These are phyloP conservation scores for Rhizopogon roseolus DNA, from an alignment of 768 basidiomycete genomes.

Conservation along the genomic window DNA sequence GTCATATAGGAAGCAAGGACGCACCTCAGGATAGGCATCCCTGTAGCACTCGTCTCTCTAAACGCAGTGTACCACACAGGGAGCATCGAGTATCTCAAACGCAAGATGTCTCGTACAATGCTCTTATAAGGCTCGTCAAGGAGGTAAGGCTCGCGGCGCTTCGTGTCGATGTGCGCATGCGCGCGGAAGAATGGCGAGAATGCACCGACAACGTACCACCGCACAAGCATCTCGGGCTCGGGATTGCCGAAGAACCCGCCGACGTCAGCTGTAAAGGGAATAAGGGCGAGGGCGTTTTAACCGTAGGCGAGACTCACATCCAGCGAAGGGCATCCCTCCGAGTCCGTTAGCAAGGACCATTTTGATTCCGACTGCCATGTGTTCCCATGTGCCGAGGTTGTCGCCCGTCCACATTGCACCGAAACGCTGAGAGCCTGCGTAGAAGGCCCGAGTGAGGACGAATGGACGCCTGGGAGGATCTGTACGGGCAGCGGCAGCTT, in stretches of 20 bases:
- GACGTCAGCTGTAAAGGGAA: constrained; percentile 70
- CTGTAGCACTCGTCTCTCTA: constrained; percentile 77
- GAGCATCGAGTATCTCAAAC: constrained; percentile 80
- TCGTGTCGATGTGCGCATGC: constrained; percentile 97
- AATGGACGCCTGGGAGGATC: constrained; percentile 81
- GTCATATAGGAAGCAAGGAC: constrained; percentile 9
- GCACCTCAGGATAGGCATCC: constrained; percentile 80
- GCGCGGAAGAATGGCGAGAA: constrained; percentile 99
- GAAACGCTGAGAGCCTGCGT: constrained; percentile 90
- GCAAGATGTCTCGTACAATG: constrained; percentile 72
- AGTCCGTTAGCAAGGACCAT: constrained; percentile 90
- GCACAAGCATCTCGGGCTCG: constrained; percentile 86
- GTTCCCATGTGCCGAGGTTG: constrained; percentile 96
- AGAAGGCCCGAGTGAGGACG: constrained; percentile 94
- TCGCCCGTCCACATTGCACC: constrained; percentile 99
- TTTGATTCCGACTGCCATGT: constrained; percentile 89
- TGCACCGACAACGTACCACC: constrained; percentile 96
- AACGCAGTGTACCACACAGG: constrained; percentile 99
- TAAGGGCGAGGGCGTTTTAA: neutral
- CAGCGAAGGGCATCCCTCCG: constrained; percentile 87
- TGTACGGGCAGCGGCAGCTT: constrained; percentile 74
- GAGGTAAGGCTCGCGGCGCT: constrained; percentile 93
- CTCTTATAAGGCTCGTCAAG: constrained; percentile 86
- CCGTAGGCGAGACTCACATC: constrained; percentile 55
- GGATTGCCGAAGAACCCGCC: constrained; percentile 99